Evolutionary conservation across 768 basidiomycete genomes (phyloP).

Genomic region (Phlebiopsis flavidoalba): DNA sequence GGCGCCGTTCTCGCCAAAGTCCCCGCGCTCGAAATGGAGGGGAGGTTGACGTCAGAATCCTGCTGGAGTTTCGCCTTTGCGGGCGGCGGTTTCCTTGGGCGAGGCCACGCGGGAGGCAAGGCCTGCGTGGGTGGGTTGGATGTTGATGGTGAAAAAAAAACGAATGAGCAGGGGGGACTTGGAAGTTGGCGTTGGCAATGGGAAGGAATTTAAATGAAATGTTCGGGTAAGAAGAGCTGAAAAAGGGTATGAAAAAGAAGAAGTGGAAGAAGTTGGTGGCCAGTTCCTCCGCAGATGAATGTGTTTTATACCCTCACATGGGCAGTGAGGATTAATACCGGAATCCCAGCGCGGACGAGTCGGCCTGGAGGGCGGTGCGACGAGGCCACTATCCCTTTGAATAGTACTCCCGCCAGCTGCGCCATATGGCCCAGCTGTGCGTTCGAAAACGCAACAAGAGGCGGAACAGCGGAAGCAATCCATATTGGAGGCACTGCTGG

Average conservation of each 20-base stretch:
- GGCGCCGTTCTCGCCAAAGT: constrained; percentile 26
- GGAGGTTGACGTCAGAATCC: constrained; percentile 17
- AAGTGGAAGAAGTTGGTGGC: neutral
- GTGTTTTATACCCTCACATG: neutral
- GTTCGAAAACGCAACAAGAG: neutral
- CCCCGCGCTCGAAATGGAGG: constrained; percentile 10
- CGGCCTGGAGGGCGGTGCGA: neutral
- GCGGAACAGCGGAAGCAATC: too few species aligned
- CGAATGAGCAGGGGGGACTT: constrained; percentile 3
- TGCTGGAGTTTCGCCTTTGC: constrained; percentile 19
- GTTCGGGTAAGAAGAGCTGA: neutral
- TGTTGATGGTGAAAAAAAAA: constrained; percentile 10
- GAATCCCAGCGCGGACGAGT: neutral
- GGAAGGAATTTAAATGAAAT: neutral
- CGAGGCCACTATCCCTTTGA: neutral
- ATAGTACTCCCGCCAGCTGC: neutral
- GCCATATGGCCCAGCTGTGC: neutral
- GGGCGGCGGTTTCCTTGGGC: constrained; percentile 16
- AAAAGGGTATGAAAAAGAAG: neutral
- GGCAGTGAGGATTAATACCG: neutral
- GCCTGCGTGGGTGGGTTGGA: constrained; percentile 4
- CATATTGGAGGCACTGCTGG: too few species aligned
- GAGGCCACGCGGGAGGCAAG: constrained; percentile 13
- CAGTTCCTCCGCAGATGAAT: neutral
- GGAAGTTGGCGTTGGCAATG: constrained; percentile 15